These are phyloP conservation scores for Hericium rajendrae DNA, from an alignment of 768 basidiomycete species.

Conservation along the genomic window DNA sequence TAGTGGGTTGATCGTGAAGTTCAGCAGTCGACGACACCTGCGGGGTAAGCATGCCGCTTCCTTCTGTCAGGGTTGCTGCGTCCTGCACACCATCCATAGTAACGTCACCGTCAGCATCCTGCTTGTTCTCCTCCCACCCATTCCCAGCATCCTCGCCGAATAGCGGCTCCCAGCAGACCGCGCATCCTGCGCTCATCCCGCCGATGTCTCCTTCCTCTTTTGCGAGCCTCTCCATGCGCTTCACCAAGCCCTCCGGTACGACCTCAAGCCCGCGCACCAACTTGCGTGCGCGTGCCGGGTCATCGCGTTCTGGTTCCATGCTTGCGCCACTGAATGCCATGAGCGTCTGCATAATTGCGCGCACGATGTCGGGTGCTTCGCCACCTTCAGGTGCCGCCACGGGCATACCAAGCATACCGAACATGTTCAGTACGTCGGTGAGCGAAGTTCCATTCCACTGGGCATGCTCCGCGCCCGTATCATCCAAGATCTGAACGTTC, in stretches of 20 bases:
- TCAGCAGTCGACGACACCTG: background rate
- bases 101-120: background rate
- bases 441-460: too few relatives aligned
- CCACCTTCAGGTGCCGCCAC: too few relatives aligned
- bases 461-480: too few relatives aligned
- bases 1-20: background rate
- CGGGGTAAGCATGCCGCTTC: too few relatives aligned
- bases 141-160: conserved; percentile 21
- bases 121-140: background rate
- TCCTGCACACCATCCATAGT: background rate
- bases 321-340: too few relatives aligned
- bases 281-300: conserved; percentile 56
- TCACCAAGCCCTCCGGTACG: conserved; percentile 57
- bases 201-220: conserved; percentile 25
- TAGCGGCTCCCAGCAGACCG: conserved; percentile 69
- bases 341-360: too few relatives aligned
- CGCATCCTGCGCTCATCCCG: conserved; percentile 37
- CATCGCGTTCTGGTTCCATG: conserved; percentile 31
- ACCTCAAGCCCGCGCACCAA: conserved; percentile 56
- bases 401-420: too few relatives aligned
- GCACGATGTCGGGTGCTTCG: too few relatives aligned
- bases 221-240: conserved; percentile 47
- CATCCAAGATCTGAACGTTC: too few relatives aligned
- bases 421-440: too few relatives aligned
- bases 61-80: too few relatives aligned